Percentiles rank a stretch among this genome's conserved stretches.
Conservation (phyloP, 23 red algal genomes). For the Pyropia haitanensis region DNA sequence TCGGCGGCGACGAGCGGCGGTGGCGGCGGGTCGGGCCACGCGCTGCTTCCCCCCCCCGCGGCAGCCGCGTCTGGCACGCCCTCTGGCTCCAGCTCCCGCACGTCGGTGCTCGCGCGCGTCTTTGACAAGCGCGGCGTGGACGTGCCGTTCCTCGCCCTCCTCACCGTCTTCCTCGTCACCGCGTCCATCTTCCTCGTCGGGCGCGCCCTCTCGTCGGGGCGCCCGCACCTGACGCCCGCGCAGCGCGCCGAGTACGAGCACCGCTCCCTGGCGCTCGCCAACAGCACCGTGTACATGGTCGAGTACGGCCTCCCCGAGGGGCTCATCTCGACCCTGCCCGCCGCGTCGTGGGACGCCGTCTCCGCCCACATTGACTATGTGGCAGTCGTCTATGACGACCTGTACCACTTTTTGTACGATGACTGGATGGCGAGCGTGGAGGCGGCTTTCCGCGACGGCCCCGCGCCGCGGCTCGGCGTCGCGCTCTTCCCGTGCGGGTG, state of each 20-base stretch:
- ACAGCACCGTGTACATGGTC: slow-evolving; percentile 63
- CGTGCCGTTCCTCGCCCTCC: slow-evolving; percentile 51
- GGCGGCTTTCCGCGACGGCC: not conserved
- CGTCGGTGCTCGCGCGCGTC: too few relatives aligned
- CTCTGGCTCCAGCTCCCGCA: too few relatives aligned
- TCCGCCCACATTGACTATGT: slow-evolving; percentile 38
- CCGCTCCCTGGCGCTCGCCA: slow-evolving; percentile 52
- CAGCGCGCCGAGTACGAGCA: slow-evolving; percentile 68
- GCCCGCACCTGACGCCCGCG: slow-evolving; percentile 13
- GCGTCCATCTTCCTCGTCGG: slow-evolving; percentile 36
- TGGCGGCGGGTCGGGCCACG: too few relatives aligned
- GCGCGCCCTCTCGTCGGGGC: slow-evolving; percentile 13
- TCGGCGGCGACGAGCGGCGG: too few relatives aligned
- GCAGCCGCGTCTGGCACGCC: too few relatives aligned
- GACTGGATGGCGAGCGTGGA: slow-evolving; percentile 46
- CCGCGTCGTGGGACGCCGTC: slow-evolving; percentile 29
- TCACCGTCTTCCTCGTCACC: slow-evolving; percentile 41
- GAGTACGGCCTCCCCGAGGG: slow-evolving; percentile 36
- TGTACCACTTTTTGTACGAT: slow-evolving; percentile 43
- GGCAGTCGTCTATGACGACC: slow-evolving; percentile 54
- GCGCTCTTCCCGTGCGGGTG: slow-evolving; percentile 51
- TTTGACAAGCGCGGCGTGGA: slow-evolving; percentile 16
- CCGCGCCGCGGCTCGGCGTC: slow-evolving; percentile 6
- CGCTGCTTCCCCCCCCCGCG: too few relatives aligned
- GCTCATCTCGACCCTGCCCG: slow-evolving; percentile 19